A percentile compares a stretch with the other conserved stretches of the same genome.
Conservation (phyloP, 352 stramenopile genomes). For the Ophiocytium majus region DNA sequence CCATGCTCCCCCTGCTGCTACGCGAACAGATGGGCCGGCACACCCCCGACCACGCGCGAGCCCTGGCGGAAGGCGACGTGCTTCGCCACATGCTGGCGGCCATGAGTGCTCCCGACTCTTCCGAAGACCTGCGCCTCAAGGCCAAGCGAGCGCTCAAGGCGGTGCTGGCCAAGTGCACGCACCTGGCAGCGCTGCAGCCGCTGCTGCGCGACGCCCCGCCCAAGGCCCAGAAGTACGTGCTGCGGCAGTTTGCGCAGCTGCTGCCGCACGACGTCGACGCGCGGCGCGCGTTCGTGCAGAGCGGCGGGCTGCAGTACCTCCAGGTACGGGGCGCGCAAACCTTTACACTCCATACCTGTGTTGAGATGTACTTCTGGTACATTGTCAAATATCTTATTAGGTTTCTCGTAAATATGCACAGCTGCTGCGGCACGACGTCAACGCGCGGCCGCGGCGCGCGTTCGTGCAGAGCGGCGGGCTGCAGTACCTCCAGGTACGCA, state of each 20-base stretch:
- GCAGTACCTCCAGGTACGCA: slow-evolving; percentile 73
- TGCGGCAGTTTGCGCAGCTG: slow-evolving; percentile 89
- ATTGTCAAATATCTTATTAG: too few species aligned
- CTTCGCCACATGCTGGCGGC: slow-evolving; percentile 84
- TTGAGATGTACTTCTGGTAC: too few species aligned
- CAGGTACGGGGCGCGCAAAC: slow-evolving; percentile 52
- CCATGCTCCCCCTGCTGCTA: too few species aligned
- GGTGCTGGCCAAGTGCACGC: slow-evolving; percentile 88
- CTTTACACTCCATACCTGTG: too few species aligned
- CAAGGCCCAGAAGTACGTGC: slow-evolving; percentile 93
- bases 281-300: slow-evolving; percentile 82
- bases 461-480: slow-evolving; percentile 87
- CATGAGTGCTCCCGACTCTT: slow-evolving; percentile 84
- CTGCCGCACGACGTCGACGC: slow-evolving; percentile 86
- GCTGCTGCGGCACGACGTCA: slow-evolving; percentile 85
- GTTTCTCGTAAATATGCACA: slow-evolving; percentile 90
- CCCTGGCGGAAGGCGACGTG: slow-evolving; percentile 84
- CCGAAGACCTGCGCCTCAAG: slow-evolving; percentile 88
- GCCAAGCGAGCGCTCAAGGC: slow-evolving; percentile 87
- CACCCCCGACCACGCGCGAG: slow-evolving; percentile 84
- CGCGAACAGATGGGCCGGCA: slow-evolving; percentile 83
- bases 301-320: slow-evolving; percentile 83
- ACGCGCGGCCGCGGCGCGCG: slow-evolving; percentile 77
- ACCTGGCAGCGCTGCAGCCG: slow-evolving; percentile 80
- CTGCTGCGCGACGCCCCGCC: slow-evolving; percentile 81